Percentiles rank a stretch among this genome's conserved stretches.
Evolutionary conservation across 306 rosid genomes (phyloP).

Genomic region (Vigna mungo): DNA sequence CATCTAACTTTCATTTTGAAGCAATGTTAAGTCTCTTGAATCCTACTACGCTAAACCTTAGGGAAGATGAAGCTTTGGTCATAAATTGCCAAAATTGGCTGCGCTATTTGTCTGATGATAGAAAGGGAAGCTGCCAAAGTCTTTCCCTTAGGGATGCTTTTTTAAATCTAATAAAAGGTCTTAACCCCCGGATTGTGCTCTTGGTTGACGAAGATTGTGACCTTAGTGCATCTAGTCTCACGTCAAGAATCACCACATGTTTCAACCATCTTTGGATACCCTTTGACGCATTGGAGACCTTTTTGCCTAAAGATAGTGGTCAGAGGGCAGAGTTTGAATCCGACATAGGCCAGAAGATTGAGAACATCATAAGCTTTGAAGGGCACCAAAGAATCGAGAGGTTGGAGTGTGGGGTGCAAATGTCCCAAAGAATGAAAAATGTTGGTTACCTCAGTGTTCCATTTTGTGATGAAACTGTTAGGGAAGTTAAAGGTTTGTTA

Average conservation of each 20-base stretch:
- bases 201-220: conserved; percentile 92
- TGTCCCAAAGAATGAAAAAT: conserved; percentile 69
- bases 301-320: conserved; percentile 79
- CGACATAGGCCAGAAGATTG: conserved; percentile 88
- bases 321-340: conserved; percentile 89
- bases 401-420: conserved; percentile 58
- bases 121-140: conserved; percentile 33
- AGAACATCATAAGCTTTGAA: conserved; percentile 75
- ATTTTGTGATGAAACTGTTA: conserved; percentile 70
- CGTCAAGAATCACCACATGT: conserved; percentile 75
- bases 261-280: conserved; percentile 96
- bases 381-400: conserved; percentile 82
- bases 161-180: conserved; percentile 57
- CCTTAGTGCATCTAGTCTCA: conserved; percentile 60
- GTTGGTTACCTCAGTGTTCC: conserved; percentile 61
- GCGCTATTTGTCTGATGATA: conserved; percentile 65
- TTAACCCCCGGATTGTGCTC: conserved; percentile 71
- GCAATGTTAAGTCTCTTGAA: conserved; percentile 62
- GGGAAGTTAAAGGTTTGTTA: conserved; percentile 76
- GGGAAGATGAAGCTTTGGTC: conserved; percentile 85
- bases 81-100: conserved; percentile 89
- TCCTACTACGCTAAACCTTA: conserved; percentile 62
- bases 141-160: conserved; percentile 65
- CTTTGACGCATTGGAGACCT: conserved; percentile 88
- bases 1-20: conserved; percentile 53